Percentiles rank a stretch among this genome's conserved stretches.
Conservation (phyloP, 2,329 filamentous ascomycete genomes). For the Didymella pomorum region DNA sequence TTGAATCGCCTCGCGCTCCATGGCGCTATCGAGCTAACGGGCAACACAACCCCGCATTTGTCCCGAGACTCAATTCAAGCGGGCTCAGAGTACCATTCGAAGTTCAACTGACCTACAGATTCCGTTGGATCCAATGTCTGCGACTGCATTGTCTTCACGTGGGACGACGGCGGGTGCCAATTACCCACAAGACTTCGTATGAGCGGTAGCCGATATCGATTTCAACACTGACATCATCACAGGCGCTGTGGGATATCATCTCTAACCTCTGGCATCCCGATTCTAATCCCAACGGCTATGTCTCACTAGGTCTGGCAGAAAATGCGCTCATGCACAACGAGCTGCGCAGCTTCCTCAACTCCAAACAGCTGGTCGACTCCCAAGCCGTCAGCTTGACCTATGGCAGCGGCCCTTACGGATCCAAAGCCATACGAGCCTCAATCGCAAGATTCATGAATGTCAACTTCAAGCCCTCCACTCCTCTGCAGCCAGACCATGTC, state of each 20-base stretch:
- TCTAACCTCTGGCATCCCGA: conserved; percentile 55
- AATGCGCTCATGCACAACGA: conserved; percentile 61
- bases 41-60: conserved; percentile 3
- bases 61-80: background rate
- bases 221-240: background rate
- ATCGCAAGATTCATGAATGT: conserved; percentile 51
- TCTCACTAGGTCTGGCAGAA: conserved; percentile 63
- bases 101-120: background rate
- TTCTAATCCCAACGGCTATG: conserved; percentile 55
- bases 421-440: conserved; percentile 43
- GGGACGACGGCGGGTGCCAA: conserved; percentile 11
- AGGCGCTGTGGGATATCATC: conserved; percentile 49
- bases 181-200: conserved; percentile 9
- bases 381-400: conserved; percentile 48
- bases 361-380: conserved; percentile 41
- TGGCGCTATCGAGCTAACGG: background rate
- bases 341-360: conserved; percentile 55
- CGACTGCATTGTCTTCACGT: conserved; percentile 5
- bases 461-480: conserved; percentile 39
- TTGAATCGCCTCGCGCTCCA: background rate
- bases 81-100: background rate
- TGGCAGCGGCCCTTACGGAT: conserved; percentile 53
- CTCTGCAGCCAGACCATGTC: conserved; percentile 48
- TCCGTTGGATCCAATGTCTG: conserved; percentile 1
- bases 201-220: background rate